Percentiles rank a stretch among this genome's conserved stretches.
Conservation (phyloP, 2,329 filamentous ascomycete species). For the Penicillium sp. region DNA sequence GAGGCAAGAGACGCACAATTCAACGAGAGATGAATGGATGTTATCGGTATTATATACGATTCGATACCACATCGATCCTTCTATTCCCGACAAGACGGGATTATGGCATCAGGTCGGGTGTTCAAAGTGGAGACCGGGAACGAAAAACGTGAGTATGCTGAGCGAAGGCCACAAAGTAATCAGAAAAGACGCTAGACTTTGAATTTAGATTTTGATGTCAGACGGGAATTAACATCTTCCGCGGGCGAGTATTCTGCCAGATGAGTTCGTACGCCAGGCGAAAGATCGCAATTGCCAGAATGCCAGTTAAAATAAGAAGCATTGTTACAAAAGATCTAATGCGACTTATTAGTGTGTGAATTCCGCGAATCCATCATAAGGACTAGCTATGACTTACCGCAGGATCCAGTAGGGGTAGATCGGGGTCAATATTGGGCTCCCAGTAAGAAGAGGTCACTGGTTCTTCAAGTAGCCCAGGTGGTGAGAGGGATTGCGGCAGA, state of each 20-base stretch:
- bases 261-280: not conserved
- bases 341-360: not conserved
- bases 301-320: not conserved
- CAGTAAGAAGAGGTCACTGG: constrained; percentile 9
- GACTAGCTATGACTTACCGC: constrained; percentile 4
- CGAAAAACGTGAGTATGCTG: too few species aligned
- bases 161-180: too few species aligned
- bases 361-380: not conserved
- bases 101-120: too few species aligned
- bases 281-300: not conserved
- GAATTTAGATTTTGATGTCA: too few species aligned
- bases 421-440: constrained; percentile 17
- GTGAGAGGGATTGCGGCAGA: not conserved
- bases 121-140: too few species aligned
- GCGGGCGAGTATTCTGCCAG: not conserved
- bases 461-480: not conserved
- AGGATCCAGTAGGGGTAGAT: constrained; percentile 6
- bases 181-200: too few species aligned
- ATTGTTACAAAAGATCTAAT: not conserved
- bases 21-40: too few species aligned
- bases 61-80: too few species aligned
- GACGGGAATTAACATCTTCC: not conserved
- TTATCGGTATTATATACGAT: too few species aligned
- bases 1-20: too few species aligned
- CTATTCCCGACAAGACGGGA: too few species aligned